Base-by-base conservation (phyloP, 306 rosid genomes). In the Parietaria judaica region DNA sequence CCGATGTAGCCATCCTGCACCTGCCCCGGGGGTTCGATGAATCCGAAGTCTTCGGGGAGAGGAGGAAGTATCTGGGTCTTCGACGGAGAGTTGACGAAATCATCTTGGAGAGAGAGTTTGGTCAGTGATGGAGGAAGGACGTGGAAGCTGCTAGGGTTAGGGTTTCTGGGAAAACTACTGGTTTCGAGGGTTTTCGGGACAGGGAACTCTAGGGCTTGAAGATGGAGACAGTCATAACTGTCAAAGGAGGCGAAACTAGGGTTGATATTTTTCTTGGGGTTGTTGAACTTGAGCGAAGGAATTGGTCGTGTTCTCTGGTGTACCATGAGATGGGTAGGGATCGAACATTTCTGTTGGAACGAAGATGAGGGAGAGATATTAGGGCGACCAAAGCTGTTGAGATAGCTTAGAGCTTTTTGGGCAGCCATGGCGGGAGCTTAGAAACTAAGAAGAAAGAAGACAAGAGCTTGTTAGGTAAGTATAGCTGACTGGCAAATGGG, bases 371-470 rank as follows among this genome's bases (percentile, higher is more conserved):
- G 58, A 48, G 35, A 14, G 11, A 23, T 4, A 3, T 4, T 11
- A 35, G 56, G 8, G 14, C 56, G 52, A 3, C 57, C 58, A 61
- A 54, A 61, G 53, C 59, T 66, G 38, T 67, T 16, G 73, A 48
- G 57, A 17, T 66, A 67, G 46, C 64, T 62, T 36, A 71, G 35
- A 59, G 72, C 67, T 38, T 14, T 44, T 8, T 56, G 37, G 4
- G 66, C 23, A 48, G 54, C 23, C 7, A 49, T 49, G 4, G 39
- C 11, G 4, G 35, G 17, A 47, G 39, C n/a, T 11, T 15, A 41
- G 45, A 41, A 41, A 41, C 9, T 41, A 3, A 3, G 9, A 8
- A 1, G 45, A 39, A 39, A 39, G 7, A 7, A 34, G 9, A 47
- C 45, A 48, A 64, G 53, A 7, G 53, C 10, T 35, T 11, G 12